Evolutionary conservation across 306 rosid genomes (phyloP).

Genomic region (Trichosanthes truncata): DNA sequence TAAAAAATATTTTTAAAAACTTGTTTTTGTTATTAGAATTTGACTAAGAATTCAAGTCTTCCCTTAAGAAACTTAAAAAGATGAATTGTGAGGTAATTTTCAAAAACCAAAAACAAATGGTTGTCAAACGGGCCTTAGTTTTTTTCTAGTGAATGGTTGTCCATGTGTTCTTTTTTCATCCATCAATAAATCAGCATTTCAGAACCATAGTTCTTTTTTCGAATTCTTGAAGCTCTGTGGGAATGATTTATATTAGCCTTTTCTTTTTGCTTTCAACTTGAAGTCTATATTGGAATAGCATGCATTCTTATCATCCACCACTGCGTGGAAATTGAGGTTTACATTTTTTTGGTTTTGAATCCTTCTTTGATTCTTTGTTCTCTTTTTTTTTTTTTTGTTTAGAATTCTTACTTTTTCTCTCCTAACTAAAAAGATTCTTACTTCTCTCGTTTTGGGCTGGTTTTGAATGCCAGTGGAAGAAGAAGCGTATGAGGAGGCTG

Average conservation of each 20-base stretch:
- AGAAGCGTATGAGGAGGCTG: slow-evolving; percentile 95
- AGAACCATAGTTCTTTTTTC: background rate
- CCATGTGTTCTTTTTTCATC: background rate
- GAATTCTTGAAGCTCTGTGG: background rate
- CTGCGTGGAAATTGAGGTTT: background rate
- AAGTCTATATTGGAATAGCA: background rate
- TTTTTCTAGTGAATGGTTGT: background rate
- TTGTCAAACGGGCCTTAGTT: too few relatives aligned
- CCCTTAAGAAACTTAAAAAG: too few relatives aligned
- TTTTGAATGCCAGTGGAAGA: slow-evolving; percentile 63
- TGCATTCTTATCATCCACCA: background rate
- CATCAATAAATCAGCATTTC: background rate
- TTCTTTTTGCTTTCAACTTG: background rate
- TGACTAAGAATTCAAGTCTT: too few relatives aligned
- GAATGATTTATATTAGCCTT: background rate
- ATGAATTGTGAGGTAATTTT: too few relatives aligned
- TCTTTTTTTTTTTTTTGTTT: too few relatives aligned
- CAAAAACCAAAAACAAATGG: too few relatives aligned
- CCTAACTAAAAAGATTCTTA: background rate
- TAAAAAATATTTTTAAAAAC: too few relatives aligned
- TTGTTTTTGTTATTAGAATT: too few relatives aligned
- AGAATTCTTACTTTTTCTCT: background rate
- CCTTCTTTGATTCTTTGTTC: background rate
- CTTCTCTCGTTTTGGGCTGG: background rate
- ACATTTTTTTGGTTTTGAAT: background rate